phyloP scores from a whole-genome alignment of 2,329 filamentous ascomycete genomes.

The Fusarium burgessii region DNA sequence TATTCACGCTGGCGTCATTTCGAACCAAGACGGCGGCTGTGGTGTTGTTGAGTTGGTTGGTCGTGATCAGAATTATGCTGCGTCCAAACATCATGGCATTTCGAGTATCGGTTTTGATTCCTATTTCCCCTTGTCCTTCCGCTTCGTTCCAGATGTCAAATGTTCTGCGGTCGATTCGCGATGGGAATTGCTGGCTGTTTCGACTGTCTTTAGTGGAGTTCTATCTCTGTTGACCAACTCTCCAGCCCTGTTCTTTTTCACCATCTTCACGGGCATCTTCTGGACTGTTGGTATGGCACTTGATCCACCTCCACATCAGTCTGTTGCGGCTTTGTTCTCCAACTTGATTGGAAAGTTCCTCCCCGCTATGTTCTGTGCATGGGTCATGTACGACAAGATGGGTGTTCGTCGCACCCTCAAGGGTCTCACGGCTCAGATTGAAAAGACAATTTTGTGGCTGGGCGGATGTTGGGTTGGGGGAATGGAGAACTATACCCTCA shows the following conservation, averaged over 20 bases:
- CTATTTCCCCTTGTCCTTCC: constrained; percentile 89
- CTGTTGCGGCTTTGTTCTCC: constrained; percentile 79
- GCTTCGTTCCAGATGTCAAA: constrained; percentile 73
- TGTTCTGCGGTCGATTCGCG: constrained; percentile 81
- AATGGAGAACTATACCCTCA: constrained; percentile 94
- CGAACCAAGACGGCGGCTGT: constrained; percentile 79
- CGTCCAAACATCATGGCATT: constrained; percentile 78
- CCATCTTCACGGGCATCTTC: constrained; percentile 84
- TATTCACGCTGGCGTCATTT: constrained; percentile 84
- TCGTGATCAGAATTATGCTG: constrained; percentile 70
- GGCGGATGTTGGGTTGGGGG: constrained; percentile 92
- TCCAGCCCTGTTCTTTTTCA: constrained; percentile 85
- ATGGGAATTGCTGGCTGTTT: constrained; percentile 87
- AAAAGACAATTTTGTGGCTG: constrained; percentile 91
- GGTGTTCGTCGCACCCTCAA: constrained; percentile 77
- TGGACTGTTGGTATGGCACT: constrained; percentile 91
- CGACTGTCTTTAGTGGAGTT: constrained; percentile 80
- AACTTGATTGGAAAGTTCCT: constrained; percentile 84
- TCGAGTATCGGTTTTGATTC: constrained; percentile 83
- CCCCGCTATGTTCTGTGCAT: constrained; percentile 87
- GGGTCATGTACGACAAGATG: constrained; percentile 89
- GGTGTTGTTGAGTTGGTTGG: constrained; percentile 83
- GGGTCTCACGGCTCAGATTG: constrained; percentile 83
- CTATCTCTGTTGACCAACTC: constrained; percentile 86
- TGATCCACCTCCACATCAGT: constrained; percentile 79